Evolutionary conservation across 2,329 filamentous ascomycete species (phyloP), one percentile per base, ranked within the genome.

Genomic region (Harringtonia aguacate): DNA sequence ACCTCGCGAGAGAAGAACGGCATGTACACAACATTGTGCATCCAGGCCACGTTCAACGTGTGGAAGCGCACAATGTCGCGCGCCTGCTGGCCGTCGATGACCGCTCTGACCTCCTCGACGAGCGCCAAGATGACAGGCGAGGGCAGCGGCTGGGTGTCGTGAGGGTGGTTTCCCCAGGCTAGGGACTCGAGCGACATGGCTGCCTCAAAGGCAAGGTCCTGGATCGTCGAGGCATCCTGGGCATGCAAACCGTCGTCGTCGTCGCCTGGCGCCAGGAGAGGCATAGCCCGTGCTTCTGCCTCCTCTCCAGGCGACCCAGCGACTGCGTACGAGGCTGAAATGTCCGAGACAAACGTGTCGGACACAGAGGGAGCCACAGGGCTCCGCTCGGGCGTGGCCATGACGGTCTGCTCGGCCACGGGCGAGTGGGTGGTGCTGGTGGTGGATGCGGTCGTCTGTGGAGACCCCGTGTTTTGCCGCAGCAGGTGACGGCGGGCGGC

Each of bases 1-100:
- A 28, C 33, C 15, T 41, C 39, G 28, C 39, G 39, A 3, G 22
- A 28, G 24, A 41, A 41, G 10, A 41, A 41, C 2, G 39, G 39
- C 39, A 41, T 33, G 15, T 41, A 41, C 8, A 41, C 39, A 12
- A 41, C 39, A 27, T 41, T 41, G 39, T 41, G 39, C 39, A 41
- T 41, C 39, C 39, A 41, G 4, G 39, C 39, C 4, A 41, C 39
- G 20, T 33, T 17, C 6, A 7, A n/a, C 18, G n/a, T 17, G 18
- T 41, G 39, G 20, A 41, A 41, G 10, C 21, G 39, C 12, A 41
- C 4, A n/a, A 41, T 22, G 8, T 21, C 29, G 8, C 9, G 28
- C 9, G 29, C 21, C 10, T 24, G 39, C 9, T 15, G 13, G 7
- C 29, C 17, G 13, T 24, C 13, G 9, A 41, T 12, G 3, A 41